Evolutionary conservation across 441 rosid genomes (phyloP).

Genomic region (Populus hybrid): DNA sequence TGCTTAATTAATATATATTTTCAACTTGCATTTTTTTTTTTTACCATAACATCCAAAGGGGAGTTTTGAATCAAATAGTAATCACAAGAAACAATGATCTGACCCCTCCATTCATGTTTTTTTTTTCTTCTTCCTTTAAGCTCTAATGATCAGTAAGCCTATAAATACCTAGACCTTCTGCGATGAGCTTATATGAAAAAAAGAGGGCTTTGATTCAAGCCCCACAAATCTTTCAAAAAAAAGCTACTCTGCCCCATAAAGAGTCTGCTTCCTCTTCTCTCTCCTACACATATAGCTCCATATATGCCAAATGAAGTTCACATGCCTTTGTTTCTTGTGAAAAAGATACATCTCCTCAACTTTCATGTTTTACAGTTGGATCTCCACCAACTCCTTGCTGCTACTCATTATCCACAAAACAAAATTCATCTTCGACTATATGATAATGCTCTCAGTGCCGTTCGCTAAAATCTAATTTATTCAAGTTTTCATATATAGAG

Average conservation of each 20-base stretch:
- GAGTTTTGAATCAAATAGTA: not conserved
- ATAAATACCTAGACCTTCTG: not conserved
- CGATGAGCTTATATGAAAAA: slow-evolving; percentile 3
- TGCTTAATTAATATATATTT: not conserved
- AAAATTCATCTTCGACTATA: slow-evolving; percentile 23
- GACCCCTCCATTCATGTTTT: too few relatives aligned
- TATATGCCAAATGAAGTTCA: slow-evolving; percentile 62
- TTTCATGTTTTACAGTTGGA: slow-evolving; percentile 37
- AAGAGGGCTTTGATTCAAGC: slow-evolving; percentile 3
- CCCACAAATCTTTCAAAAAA: slow-evolving; percentile 27
- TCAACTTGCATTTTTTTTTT: not conserved
- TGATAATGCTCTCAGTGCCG: slow-evolving; percentile 21
- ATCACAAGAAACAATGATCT: not conserved
- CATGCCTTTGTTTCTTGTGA: slow-evolving; percentile 54
- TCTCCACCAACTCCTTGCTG: slow-evolving; percentile 34
- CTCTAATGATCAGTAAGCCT: not conserved
- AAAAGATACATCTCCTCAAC: slow-evolving; percentile 32
- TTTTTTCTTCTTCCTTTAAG: not conserved
- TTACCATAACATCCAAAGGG: too few relatives aligned
- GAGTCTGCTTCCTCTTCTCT: slow-evolving; percentile 13
- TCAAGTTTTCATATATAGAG: not conserved
- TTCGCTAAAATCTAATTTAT: slow-evolving; percentile 20
- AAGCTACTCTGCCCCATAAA: slow-evolving; percentile 8
- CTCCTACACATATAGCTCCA: slow-evolving; percentile 25
- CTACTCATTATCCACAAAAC: slow-evolving; percentile 32